These are phyloP conservation scores for Dissoconium aciculare DNA, from an alignment of 2,329 filamentous ascomycete species.

Conservation along the genomic window DNA sequence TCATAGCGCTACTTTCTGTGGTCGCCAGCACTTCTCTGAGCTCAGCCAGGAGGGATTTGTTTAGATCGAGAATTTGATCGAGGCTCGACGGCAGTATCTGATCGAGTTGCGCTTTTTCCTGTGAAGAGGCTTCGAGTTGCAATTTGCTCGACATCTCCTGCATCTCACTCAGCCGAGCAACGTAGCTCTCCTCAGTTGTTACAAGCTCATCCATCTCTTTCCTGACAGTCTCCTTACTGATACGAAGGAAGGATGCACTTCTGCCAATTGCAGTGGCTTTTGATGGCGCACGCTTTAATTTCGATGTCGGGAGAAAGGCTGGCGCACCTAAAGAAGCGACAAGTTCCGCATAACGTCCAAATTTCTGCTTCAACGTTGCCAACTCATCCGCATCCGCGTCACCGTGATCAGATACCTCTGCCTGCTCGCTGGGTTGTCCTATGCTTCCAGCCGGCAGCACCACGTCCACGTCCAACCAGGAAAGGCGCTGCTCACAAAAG, in stretches of 20 bases:
- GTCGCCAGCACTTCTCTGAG: constrained; percentile 65
- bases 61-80: constrained; percentile 65
- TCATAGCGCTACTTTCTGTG: constrained; percentile 64
- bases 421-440: constrained; percentile 16
- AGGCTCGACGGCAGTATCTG: constrained; percentile 70
- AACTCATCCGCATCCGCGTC: constrained; percentile 13
- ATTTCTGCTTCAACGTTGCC: constrained; percentile 47
- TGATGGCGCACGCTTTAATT: constrained; percentile 71
- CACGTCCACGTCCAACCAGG: constrained; percentile 76
- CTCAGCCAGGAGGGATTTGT: constrained; percentile 63
- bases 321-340: constrained; percentile 69
- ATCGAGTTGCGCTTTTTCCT: constrained; percentile 39
- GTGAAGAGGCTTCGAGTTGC: constrained; percentile 56
- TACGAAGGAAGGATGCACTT: constrained; percentile 59
- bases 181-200: constrained; percentile 88
- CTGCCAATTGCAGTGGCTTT: constrained; percentile 68
- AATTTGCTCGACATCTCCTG: constrained; percentile 69
- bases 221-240: constrained; percentile 70
- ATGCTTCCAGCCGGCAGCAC: constrained; percentile 69
- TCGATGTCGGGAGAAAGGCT: constrained; percentile 74
- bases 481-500: constrained; percentile 65
- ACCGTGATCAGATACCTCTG: constrained; percentile 14
- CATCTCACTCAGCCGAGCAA: constrained; percentile 52
- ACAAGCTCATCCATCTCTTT: constrained; percentile 83
- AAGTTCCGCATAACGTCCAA: constrained; percentile 61